A percentile compares a stretch with the other conserved stretches of the same genome.
phyloP scores from a whole-genome alignment of 75 land plant genomes.

The Isoetes taiwanensis region DNA sequence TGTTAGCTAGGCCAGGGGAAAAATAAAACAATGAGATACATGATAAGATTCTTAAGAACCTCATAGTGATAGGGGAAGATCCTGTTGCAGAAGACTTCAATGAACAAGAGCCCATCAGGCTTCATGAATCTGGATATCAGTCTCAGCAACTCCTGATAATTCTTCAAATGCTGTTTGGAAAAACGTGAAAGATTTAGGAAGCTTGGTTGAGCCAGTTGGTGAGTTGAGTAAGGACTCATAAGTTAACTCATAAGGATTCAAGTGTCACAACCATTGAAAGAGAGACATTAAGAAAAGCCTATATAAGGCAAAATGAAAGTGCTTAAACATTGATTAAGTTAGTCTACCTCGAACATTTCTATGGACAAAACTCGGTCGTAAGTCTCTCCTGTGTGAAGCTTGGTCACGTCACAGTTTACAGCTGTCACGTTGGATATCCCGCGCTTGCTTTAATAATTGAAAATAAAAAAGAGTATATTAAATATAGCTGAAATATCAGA shows the following conservation, averaged over 20 bases:
- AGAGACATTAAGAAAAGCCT: not conserved
- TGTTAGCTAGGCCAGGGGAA: too few species aligned
- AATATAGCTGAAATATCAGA: too few species aligned
- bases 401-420: conserved; percentile 67
- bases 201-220: not conserved
- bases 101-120: not conserved
- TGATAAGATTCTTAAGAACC: too few species aligned
- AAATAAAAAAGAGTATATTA: not conserved
- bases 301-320: not conserved
- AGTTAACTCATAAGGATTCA: conserved; percentile 95
- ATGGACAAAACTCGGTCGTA: conserved; percentile 81
- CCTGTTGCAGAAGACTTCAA: conserved; percentile 1
- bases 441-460: conserved; percentile 19
- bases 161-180: not conserved
- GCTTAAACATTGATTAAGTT: not conserved
- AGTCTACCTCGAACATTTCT: conserved; percentile 92
- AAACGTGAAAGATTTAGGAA: not conserved
- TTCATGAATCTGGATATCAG: not conserved
- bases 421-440: conserved; percentile 54
- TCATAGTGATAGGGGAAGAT: not conserved
- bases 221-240: conserved; percentile 12
- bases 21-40: too few species aligned
- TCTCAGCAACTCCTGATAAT: not conserved
- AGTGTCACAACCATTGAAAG: conserved; percentile 44
- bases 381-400: conserved; percentile 44